Evolutionary conservation across 2,329 filamentous ascomycete species (phyloP).

Genomic region (Pestalotiopsis sp.): DNA sequence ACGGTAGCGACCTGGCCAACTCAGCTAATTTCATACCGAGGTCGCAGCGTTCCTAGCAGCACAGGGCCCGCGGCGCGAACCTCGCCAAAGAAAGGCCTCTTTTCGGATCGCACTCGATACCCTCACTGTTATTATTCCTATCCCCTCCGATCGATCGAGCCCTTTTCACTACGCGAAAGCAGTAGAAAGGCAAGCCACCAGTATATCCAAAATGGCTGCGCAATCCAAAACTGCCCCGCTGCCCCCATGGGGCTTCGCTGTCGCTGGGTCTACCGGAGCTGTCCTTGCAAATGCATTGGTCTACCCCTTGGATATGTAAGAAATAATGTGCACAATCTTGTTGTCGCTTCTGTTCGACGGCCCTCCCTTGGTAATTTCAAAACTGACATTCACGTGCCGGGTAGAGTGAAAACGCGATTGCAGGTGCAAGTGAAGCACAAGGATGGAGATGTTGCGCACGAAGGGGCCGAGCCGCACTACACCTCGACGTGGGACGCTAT

Average conservation of each 20-base stretch:
- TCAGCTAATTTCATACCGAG: slow-evolving; percentile 11
- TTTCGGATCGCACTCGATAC: neutral
- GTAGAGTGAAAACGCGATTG: slow-evolving; percentile 89
- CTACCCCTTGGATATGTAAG: slow-evolving; percentile 95
- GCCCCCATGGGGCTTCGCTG: slow-evolving; percentile 89
- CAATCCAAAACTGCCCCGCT: slow-evolving; percentile 68
- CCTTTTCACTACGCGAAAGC: neutral
- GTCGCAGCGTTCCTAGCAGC: neutral
- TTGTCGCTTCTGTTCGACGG: neutral
- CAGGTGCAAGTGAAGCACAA: slow-evolving; percentile 86
- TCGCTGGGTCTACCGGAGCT: slow-evolving; percentile 89
- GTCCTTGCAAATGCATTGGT: slow-evolving; percentile 94
- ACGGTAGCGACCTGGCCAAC: neutral
- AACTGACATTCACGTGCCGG: slow-evolving; percentile 15
- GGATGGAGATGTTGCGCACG: slow-evolving; percentile 36
- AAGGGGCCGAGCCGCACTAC: slow-evolving; percentile 69
- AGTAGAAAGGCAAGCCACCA: neutral
- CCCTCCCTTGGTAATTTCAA: slow-evolving; percentile 1
- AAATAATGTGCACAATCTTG: slow-evolving; percentile 16
- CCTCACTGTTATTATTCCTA: neutral
- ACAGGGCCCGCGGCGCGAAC: neutral
- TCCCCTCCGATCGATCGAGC: neutral
- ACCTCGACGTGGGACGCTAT: slow-evolving; percentile 86
- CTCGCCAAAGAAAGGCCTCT: neutral
- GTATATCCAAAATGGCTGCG: slow-evolving; percentile 41